Evolutionary conservation across 2,329 filamentous ascomycete species (phyloP).

Genomic region (Cercospora beticola): DNA sequence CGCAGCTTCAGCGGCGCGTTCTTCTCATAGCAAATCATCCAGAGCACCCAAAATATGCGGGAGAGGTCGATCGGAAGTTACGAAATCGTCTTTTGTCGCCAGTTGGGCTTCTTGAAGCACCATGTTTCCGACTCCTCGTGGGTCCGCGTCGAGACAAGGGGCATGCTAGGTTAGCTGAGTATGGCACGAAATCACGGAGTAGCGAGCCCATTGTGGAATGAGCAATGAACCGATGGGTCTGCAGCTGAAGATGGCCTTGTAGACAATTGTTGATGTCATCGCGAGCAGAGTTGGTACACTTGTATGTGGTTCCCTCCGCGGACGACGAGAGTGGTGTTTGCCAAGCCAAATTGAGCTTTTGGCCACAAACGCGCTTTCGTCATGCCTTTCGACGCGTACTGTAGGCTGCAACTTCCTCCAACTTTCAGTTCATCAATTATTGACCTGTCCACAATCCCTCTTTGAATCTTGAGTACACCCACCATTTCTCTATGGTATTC

Average conservation of each 20-base stretch:
- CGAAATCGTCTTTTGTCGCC: not conserved
- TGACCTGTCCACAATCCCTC: not conserved
- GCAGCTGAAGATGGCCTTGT: not conserved
- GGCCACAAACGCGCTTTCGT: not conserved
- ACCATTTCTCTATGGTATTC: not conserved
- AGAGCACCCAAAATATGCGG: not conserved
- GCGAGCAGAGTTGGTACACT: not conserved
- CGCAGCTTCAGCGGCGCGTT: not conserved
- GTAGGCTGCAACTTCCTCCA: not conserved
- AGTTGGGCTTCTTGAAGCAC: not conserved
- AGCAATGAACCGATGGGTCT: not conserved
- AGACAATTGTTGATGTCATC: not conserved
- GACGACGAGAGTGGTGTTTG: not conserved
- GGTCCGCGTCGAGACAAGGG: not conserved
- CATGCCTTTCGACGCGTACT: not conserved
- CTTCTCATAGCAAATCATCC: not conserved
- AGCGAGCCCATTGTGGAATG: not conserved
- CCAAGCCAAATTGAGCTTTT: not conserved
- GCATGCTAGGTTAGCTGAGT: not conserved
- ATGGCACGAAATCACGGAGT: not conserved
- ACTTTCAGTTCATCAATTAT: not conserved
- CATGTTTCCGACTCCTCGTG: not conserved
- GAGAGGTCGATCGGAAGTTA: too few species aligned
- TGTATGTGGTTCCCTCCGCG: not conserved
- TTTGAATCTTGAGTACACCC: not conserved